These are phyloP conservation scores for Marasmius sp. DNA, from an alignment of 1,284 basidiomycete genomes.

Conservation along the genomic window DNA sequence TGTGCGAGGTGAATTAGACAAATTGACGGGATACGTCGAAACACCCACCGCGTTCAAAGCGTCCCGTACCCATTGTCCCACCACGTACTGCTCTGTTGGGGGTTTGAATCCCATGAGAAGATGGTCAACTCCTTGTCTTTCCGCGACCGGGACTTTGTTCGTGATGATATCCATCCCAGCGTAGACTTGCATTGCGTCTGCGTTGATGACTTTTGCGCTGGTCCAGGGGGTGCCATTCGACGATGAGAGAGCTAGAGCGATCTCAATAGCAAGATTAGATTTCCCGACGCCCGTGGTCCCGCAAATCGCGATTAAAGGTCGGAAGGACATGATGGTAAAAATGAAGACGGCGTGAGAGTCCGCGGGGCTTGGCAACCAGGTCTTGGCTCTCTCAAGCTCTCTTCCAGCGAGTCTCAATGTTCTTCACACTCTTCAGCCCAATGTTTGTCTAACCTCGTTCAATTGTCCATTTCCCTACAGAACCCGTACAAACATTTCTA, in stretches of 20 bases:
- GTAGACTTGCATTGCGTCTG: slow-evolving; percentile 98
- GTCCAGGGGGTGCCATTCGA: slow-evolving; percentile 42
- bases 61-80: slow-evolving; percentile 84
- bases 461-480: too few relatives aligned
- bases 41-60: slow-evolving; percentile 64
- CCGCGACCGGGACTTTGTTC: slow-evolving; percentile 84
- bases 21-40: not conserved
- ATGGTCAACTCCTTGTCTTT: slow-evolving; percentile 84
- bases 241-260: slow-evolving; percentile 64
- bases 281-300: slow-evolving; percentile 98
- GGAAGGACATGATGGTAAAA: slow-evolving; percentile 29
- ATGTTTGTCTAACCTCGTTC: too few relatives aligned
- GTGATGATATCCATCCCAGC: slow-evolving; percentile 93
- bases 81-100: slow-evolving; percentile 85
- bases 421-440: too few relatives aligned
- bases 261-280: slow-evolving; percentile 87
- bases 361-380: too few relatives aligned
- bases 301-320: slow-evolving; percentile 81
- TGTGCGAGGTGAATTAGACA: slow-evolving; percentile 26
- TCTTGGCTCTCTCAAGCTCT: too few relatives aligned
- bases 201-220: slow-evolving; percentile 83
- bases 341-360: not conserved
- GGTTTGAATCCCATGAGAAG: slow-evolving; percentile 86
- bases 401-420: too few relatives aligned
- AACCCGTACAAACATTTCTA: too few relatives aligned